A percentile compares a stretch with the other conserved stretches of the same genome.
Evolutionary conservation across 495 filamentous ascomycete species (phyloP).

Genomic region (Cladorrhinum samala): DNA sequence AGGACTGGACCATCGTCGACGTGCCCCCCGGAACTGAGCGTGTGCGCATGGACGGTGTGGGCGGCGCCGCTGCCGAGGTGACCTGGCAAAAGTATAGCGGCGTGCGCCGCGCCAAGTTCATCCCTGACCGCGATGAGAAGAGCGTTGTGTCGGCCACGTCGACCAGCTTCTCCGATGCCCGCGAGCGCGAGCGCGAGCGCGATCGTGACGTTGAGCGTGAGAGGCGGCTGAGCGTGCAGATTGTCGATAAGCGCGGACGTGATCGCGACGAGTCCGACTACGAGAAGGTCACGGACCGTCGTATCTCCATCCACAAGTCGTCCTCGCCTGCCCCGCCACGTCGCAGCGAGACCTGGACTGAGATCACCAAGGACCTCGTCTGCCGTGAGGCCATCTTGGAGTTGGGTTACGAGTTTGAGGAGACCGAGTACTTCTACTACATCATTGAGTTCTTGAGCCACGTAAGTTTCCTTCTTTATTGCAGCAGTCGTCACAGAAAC

Average conservation of each 20-base stretch:
- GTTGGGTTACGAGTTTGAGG: constrained; percentile 83
- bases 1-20: constrained; percentile 71
- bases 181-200: constrained; percentile 31
- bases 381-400: constrained; percentile 80
- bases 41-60: constrained; percentile 67
- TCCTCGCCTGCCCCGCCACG: constrained; percentile 29
- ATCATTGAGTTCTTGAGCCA: constrained; percentile 85
- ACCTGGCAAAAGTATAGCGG: constrained; percentile 75
- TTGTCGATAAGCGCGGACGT: constrained; percentile 32
- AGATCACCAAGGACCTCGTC: constrained; percentile 92
- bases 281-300: constrained; percentile 41
- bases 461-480: constrained; percentile 56
- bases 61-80: constrained; percentile 60
- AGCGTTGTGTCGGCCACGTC: constrained; percentile 23
- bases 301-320: constrained; percentile 30
- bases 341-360: constrained; percentile 82
- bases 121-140: constrained; percentile 43
- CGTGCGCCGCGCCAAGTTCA: constrained; percentile 61
- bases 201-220: constrained; percentile 24
- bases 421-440: constrained; percentile 85
- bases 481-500: constrained; percentile 3
- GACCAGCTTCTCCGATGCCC: constrained; percentile 20
- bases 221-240: constrained; percentile 37
- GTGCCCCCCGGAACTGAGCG: constrained; percentile 72
- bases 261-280: constrained; percentile 41